Evolutionary conservation across 805 yeast genomes (phyloP).

Genomic region (Candida chauliodis): DNA sequence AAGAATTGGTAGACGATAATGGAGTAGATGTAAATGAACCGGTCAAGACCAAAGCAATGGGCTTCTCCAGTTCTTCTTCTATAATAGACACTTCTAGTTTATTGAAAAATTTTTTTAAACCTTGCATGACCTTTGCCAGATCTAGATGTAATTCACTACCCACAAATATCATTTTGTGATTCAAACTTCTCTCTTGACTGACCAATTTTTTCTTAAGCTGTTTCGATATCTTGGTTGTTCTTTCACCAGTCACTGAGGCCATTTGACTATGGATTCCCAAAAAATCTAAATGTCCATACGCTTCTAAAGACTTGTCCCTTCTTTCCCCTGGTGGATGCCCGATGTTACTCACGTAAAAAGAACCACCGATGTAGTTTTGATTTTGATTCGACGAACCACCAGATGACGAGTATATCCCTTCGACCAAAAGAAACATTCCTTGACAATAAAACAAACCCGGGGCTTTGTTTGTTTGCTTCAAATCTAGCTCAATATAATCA

Average conservation of each 20-base stretch:
- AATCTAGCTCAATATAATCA: slow-evolving; percentile 66
- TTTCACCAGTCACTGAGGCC: slow-evolving; percentile 25
- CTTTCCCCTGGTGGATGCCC: slow-evolving; percentile 89
- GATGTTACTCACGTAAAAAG: slow-evolving; percentile 69
- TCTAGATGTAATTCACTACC: slow-evolving; percentile 77
- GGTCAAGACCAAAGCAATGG: slow-evolving; percentile 67
- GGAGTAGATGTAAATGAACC: slow-evolving; percentile 80
- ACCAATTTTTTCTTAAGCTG: slow-evolving; percentile 53
- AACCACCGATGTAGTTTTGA: slow-evolving; percentile 34
- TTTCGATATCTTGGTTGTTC: slow-evolving; percentile 54
- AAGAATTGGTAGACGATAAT: slow-evolving; percentile 53
- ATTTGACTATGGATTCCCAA: slow-evolving; percentile 37
- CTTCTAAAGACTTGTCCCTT: slow-evolving; percentile 61
- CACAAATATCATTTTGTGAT: slow-evolving; percentile 62
- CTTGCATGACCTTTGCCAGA: slow-evolving; percentile 54
- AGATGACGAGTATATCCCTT: slow-evolving; percentile 76
- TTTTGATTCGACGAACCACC: slow-evolving; percentile 39
- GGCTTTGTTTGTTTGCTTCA: slow-evolving; percentile 59
- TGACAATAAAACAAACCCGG: slow-evolving; percentile 62
- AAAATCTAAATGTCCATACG: slow-evolving; percentile 78
- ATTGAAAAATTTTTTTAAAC: slow-evolving; percentile 58
- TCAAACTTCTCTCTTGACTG: slow-evolving; percentile 53
- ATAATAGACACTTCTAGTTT: slow-evolving; percentile 39
- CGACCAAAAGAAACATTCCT: slow-evolving; percentile 78
- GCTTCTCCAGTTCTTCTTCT: slow-evolving; percentile 45